These are phyloP conservation scores for Colletotrichum limetticola DNA, from an alignment of 2,329 filamentous ascomycete species.

Conservation along the genomic window DNA sequence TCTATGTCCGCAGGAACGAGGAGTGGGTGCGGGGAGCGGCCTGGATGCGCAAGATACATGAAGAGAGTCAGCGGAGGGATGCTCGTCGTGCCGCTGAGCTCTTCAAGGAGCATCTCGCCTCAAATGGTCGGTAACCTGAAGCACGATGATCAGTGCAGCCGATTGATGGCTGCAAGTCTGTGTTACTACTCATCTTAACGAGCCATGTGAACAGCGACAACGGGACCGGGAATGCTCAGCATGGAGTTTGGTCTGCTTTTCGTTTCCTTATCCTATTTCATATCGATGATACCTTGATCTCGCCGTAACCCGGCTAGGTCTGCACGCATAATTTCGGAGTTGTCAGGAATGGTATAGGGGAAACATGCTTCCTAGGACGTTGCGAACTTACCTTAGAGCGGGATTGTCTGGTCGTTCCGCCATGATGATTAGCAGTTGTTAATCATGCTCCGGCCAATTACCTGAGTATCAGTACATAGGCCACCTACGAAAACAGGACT, in stretches of 20 bases:
- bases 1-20: conserved; percentile 55
- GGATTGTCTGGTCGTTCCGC: neutral
- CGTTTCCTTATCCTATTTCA: neutral
- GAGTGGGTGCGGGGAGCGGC: conserved; percentile 55
- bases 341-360: neutral
- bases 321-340: neutral
- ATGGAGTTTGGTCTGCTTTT: conserved; percentile 1
- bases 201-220: neutral
- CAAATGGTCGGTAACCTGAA: neutral
- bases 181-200: neutral
- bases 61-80: conserved; percentile 32
- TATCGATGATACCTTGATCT: conserved; percentile 2
- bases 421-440: neutral
- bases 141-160: neutral
- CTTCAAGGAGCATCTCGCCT: conserved; percentile 19
- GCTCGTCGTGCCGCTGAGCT: conserved; percentile 1
- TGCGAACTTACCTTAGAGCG: neutral
- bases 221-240: neutral
- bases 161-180: neutral
- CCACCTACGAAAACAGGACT: neutral
- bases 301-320: neutral
- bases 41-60: conserved; percentile 48
- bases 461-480: neutral
- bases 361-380: neutral
- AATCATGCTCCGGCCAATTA: neutral